Evolutionary conservation across 257 asterid genomes (phyloP), one percentile per base, ranked within the genome.

Genomic region (Petunia axillaris): DNA sequence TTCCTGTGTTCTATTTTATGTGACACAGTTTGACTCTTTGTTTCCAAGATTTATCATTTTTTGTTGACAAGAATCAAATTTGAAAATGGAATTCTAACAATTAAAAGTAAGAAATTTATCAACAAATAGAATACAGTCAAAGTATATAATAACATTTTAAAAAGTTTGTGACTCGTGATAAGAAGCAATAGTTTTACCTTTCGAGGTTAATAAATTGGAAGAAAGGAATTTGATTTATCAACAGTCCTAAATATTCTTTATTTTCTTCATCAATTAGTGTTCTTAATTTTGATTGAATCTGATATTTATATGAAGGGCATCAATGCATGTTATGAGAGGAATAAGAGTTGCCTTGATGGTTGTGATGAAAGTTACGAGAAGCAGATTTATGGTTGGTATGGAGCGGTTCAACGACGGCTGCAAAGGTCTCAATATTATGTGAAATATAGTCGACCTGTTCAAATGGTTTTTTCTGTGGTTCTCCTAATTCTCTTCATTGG

Each of bases 351-450:
- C 84, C 88, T 94, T 1, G 93, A 88, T 37, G 92, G 94, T 73
- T 88, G 93, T 68, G 91, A 90, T 81, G 89, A 90, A 58, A 88
- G 83, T 60, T 92, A 86, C 81, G 91, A 91, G 82, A 95, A 92
- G 83, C 96, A 94, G 62, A 80, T 92, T 59, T 60, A 90, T 80
- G 94, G 98, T 64, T 94, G 99, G 99, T 87, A 85, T 77, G 98
- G 99, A 79, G 79, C 90, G 68, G 80, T 91, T 57, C 95, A 89
- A 82, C 91, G 99, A 85, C 98, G 88, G 85, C 86, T 94, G 79
- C 99, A 89, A 86, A 91, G 99, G 86, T 92, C 98, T 65, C 98
- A 96, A 83, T 92, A 96, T 84, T 88, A 88, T 65, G 83, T 94
- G 88, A 97, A 89, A 79, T 94, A 94, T 79, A 90, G 88, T 85